Base-by-base conservation (phyloP, 345 rosid species). In the Camelina laxa region DNA sequence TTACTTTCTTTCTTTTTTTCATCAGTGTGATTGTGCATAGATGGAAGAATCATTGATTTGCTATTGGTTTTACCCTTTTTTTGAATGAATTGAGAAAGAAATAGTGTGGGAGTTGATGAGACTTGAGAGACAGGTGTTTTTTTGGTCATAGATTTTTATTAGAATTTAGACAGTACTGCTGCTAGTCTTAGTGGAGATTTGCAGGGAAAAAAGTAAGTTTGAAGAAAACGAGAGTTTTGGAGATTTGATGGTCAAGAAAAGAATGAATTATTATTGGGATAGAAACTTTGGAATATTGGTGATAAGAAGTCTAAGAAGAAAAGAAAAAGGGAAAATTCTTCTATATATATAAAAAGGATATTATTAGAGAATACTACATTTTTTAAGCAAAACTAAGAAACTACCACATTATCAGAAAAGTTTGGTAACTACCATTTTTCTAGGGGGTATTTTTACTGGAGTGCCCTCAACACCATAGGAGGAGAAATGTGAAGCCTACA, bases 11-110 rank as follows among this genome's bases (percentile, higher is more conserved):
- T 62, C 69, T 24, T 27, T 27, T 60, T 67, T 66, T 38, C 65
- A 15, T n/a, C 16, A 54, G 20, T 69, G 75, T 70, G 57, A 54
- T 20, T 69, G 75, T 70, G 57, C 70, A 69, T 69, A 69, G 65
- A 69, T 69, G 64, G 70, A 69, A 69, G 49, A 60, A 60, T 75
- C 47, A 3, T 61, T n/a, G n/a, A n/a, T n/a, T 61, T 53, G 64
- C 61, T 75, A 33, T 9, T 62, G 22, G 53, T 17, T 57, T 27
- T 27, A 15, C 2, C 10, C 22, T 51, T 68, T 67, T 67, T 38
- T 16, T 8, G 15, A 45, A 17, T 1, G 41, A 39, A 39, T 49
- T 0, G 42, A 19, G 14, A 59, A 27, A 42, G 30, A 51, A 60
- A 50, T 45, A 17, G 49, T 58, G 73, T 74, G 56, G 7, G 56